Evolutionary conservation across 139 green algal genomes (phyloP), one percentile per base, ranked within the genome.

Genomic region (Closterium sp.): DNA sequence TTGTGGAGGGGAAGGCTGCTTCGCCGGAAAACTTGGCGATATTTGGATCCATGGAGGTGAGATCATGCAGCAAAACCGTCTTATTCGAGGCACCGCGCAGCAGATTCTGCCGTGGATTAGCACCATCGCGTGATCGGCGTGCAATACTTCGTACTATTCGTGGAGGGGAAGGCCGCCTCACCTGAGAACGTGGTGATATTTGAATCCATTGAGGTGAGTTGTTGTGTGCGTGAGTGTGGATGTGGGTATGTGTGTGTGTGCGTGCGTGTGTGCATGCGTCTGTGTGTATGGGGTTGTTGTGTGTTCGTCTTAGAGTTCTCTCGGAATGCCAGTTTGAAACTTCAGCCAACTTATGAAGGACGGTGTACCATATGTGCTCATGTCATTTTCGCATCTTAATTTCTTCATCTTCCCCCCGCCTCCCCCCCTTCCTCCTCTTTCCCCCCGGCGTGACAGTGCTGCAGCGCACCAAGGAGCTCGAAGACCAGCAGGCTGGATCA

Each of bases 1-100:
- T 94, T 35, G 92, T 91, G 32, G 89, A 93, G n/a, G 92, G 92
- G 0, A 88, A 91, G 34, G 92, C 92, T 19, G 88, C 91, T 21
- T 66, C 66, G 30, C 69, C 66, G 9, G 90, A 93, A 8, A 92
- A 66, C 36, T 88, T 64, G 43, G 55, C 91, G 10, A 84, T 93
- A 19, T 84, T 94, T 33, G 33, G 84, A 8, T 34, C 34, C 64
- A 93, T 93, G 28, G 76, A 85, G 76, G 76, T 85, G 10, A 12
- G n/a, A n/a, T n/a, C n/a, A n/a, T n/a, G n/a, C n/a, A n/a, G n/a
- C n/a, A n/a, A n/a, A n/a, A n/a, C n/a, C n/a, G n/a, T n/a, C n/a
- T n/a, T n/a, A n/a, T n/a, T n/a, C n/a, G n/a, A n/a, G n/a, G n/a
- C n/a, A n/a, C n/a, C n/a, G n/a, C n/a, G n/a, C n/a, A n/a, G n/a